phyloP scores from a whole-genome alignment of 768 basidiomycete genomes.

The Grammothele lineata region DNA sequence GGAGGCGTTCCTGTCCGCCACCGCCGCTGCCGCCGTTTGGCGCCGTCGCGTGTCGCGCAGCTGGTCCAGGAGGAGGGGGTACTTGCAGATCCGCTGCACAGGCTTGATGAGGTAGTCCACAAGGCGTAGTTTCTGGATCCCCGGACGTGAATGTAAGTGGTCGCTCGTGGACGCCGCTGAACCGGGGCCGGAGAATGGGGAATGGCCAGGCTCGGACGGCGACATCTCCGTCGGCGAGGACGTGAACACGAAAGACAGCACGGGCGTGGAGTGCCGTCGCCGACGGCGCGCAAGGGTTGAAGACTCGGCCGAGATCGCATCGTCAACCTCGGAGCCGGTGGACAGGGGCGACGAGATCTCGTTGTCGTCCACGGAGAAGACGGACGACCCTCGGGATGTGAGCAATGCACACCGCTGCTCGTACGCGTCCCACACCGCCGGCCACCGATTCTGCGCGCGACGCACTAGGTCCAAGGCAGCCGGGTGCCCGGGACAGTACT shows the following conservation, averaged over 20 bases:
- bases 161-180: too few species aligned
- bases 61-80: slow-evolving; percentile 84
- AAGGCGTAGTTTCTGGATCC: slow-evolving; percentile 48
- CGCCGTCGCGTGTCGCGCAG: slow-evolving; percentile 31
- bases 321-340: slow-evolving; percentile 5
- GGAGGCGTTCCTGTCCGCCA: background rate
- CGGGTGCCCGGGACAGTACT: slow-evolving; percentile 83
- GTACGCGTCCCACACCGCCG: slow-evolving; percentile 77
- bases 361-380: slow-evolving; percentile 1
- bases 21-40: background rate
- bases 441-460: slow-evolving; percentile 55
- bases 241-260: slow-evolving; percentile 3
- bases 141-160: too few species aligned
- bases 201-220: too few species aligned
- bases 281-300: background rate
- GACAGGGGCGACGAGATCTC: background rate
- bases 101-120: slow-evolving; percentile 95
- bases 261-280: slow-evolving; percentile 20
- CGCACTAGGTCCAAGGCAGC: slow-evolving; percentile 76
- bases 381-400: slow-evolving; percentile 31
- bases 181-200: too few species aligned
- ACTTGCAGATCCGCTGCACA: slow-evolving; percentile 94
- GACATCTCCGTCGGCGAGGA: background rate
- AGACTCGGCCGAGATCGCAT: background rate
- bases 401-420: slow-evolving; percentile 67